A percentile compares a stretch with the other conserved stretches of the same genome.
phyloP scores from a whole-genome alignment of 805 yeast species.

The Candida germanica region DNA sequence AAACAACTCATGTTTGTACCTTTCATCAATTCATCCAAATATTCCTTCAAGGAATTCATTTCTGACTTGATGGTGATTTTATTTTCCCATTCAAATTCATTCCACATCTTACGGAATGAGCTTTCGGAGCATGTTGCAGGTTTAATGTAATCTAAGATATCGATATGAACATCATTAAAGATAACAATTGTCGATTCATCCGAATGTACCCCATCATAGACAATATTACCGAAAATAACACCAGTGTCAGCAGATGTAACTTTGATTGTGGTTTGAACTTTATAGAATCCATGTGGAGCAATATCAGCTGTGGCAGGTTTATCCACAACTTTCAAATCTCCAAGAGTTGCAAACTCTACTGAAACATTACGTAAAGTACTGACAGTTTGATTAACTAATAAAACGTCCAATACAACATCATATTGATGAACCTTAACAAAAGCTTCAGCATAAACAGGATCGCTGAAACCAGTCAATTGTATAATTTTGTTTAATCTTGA shows the following conservation, averaged over 20 bases:
- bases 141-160: constrained; percentile 94
- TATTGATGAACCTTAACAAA: constrained; percentile 94
- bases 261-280: constrained; percentile 81
- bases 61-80: constrained; percentile 84
- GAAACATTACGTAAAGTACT: constrained; percentile 85
- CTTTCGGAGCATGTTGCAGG: constrained; percentile 90
- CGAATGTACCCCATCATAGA: constrained; percentile 94
- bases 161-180: constrained; percentile 90
- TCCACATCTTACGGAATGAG: constrained; percentile 97
- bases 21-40: constrained; percentile 67
- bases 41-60: constrained; percentile 65
- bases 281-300: constrained; percentile 97
- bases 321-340: constrained; percentile 93
- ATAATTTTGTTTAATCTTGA: constrained; percentile 85
- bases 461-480: constrained; percentile 96
- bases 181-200: constrained; percentile 87
- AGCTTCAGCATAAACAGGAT: constrained; percentile 97
- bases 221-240: constrained; percentile 94
- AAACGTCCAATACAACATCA: constrained; percentile 90
- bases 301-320: constrained; percentile 85
- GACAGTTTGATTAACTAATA: constrained; percentile 91
- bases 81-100: constrained; percentile 99
- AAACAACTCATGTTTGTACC: constrained; percentile 93
- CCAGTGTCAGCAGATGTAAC: constrained; percentile 98
- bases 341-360: constrained; percentile 93